Base-by-base conservation (phyloP, 1,284 basidiomycete species). In the Termitomyces sp. region DNA sequence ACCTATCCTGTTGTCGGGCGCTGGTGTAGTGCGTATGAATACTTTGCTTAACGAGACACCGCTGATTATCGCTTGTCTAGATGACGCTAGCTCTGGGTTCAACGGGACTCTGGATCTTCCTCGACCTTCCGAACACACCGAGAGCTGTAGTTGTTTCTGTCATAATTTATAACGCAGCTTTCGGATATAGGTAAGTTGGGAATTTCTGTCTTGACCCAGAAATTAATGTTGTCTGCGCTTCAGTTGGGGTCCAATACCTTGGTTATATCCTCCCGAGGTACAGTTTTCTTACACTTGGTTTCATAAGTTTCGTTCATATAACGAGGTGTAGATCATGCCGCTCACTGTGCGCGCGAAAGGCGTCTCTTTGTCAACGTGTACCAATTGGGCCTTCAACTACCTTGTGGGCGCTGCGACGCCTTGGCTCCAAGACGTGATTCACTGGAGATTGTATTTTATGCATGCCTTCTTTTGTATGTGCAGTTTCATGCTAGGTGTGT, bases 391-490 rank as follows among this genome's bases (percentile, higher is more conserved):
- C 8, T 94, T 94, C 73, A 94, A 94, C 68, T 94, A 86, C 71
- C 68, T 92, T 61, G 93, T 98, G 39, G 95, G 95, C 31, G 90
- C 93, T 67, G 80, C 85, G 45, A 98, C 95, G 0, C 95, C 95
- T 0, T 79, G 88, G 50, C 76, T 98, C 42, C 94, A 97, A 71
- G 92, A 95, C 60, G 72, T 82, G 39, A 98, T 99, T 59, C 81
- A 83, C 38, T 99, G 96, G 95, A 80, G 90, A 53, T 72, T 98
- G 53, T 98, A 98, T 71, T 90, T 92, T 0, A 94, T 99, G 90
- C 94, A 97, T 64, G 93, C 90, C 8, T 94, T 94, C 73, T 96
- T 95, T 73, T 95, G 94, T 69, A 80, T 83, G n/a, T 85, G 88
- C 65, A 93, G 92, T 61, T 94, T 96, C 66, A 76, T 94, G 39